A percentile compares a stretch with the other conserved stretches of the same genome.
phyloP scores from a whole-genome alignment of 139 green algal genomes.

The Medakamo hakoo region DNA sequence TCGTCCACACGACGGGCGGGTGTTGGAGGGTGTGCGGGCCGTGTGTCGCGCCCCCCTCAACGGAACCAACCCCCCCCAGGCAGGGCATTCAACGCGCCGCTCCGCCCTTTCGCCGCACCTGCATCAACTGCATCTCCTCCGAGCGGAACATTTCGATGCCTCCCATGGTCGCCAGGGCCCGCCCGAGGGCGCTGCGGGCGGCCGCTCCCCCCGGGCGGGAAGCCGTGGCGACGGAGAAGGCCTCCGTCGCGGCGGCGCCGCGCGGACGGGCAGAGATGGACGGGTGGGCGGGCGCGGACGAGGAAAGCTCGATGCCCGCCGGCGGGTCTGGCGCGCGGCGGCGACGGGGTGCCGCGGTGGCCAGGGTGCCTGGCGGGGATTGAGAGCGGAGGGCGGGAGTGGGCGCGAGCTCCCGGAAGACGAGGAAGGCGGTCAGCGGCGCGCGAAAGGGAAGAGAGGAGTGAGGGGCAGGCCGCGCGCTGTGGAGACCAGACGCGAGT shows the following conservation, averaged over 20 bases:
- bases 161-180: not conserved
- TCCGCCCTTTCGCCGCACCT: constrained; percentile 31
- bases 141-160: constrained; percentile 31
- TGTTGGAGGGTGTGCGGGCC: not conserved
- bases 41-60: not conserved
- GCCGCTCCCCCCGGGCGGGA: not conserved
- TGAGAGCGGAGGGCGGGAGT: no score
- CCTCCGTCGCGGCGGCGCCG: not conserved
- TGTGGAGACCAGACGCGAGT: no score
- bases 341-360: no score
- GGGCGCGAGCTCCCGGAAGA: no score
- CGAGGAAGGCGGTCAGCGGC: no score
- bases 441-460: no score
- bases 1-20: not conserved
- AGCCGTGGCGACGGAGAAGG: not conserved
- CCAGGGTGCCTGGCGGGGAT: no score
- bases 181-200: no score
- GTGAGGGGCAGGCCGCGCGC: no score
- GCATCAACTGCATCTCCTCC: constrained; percentile 94
- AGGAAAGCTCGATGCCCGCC: not conserved
- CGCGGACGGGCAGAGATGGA: not conserved
- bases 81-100: no score
- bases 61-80: no score
- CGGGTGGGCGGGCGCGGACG: no score
- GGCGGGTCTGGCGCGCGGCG: not conserved